Conservation (phyloP, 768 basidiomycete genomes). For the Pleurotus eryngii region DNA sequence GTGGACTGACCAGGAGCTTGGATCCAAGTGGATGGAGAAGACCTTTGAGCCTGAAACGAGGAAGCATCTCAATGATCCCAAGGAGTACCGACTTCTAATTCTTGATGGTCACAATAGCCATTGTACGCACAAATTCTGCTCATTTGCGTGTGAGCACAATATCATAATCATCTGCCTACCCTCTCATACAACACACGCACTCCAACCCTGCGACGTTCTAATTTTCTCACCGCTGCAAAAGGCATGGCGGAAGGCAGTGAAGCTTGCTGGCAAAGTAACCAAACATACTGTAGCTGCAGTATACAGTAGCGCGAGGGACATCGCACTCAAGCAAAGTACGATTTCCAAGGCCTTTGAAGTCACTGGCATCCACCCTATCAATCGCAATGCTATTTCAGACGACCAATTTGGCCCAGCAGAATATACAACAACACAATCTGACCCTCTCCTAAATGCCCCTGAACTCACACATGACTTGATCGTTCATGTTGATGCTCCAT, state of each 20-base stretch:
- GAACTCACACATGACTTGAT: no score
- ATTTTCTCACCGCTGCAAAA: conserved; percentile 29
- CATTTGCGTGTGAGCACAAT: conserved; percentile 9
- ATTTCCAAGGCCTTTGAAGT: conserved; percentile 7
- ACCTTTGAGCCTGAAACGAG: conserved; percentile 14
- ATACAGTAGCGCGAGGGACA: neutral
- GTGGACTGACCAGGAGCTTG: conserved; percentile 18
- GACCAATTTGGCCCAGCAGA: conserved; percentile 12
- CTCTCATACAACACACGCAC: conserved; percentile 18
- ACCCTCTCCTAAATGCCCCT: neutral
- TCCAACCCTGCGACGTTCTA: conserved; percentile 21
- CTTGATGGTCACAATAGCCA: conserved; percentile 20
- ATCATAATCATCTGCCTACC: conserved; percentile 19
- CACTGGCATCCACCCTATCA: conserved; percentile 13
- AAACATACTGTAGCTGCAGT: no score
- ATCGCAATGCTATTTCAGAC: conserved; percentile 8
- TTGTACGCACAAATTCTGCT: conserved; percentile 9
- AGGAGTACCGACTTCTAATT: conserved; percentile 13
- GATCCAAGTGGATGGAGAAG: conserved; percentile 13
- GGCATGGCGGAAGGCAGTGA: conserved; percentile 14
- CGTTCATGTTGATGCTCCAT: no score
- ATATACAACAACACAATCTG: neutral
- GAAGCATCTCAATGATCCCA: neutral
- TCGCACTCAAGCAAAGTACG: neutral
- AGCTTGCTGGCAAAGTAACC: no score